Conservation (phyloP, 1,284 basidiomycete species). For the Ustilago tritici region DNA sequence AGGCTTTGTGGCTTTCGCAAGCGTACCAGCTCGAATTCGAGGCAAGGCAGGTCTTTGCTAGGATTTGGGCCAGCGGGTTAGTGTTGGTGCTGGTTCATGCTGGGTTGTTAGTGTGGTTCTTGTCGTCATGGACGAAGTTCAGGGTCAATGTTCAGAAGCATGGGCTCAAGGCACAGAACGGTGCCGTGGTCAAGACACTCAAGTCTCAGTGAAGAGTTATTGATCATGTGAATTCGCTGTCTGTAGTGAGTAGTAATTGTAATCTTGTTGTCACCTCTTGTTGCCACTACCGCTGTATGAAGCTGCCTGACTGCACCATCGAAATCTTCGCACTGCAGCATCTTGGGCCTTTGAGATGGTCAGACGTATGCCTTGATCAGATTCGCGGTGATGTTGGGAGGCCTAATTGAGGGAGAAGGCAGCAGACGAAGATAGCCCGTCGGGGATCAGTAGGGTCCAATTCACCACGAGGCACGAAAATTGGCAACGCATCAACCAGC, state of each 20-base stretch:
- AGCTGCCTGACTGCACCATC: background rate
- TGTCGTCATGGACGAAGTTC: conserved; percentile 55
- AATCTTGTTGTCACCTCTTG: background rate
- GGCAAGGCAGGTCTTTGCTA: conserved; percentile 58
- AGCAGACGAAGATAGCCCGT: background rate
- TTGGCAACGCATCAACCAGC: background rate
- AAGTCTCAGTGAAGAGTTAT: conserved; percentile 27
- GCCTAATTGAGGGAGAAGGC: background rate
- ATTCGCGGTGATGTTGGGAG: background rate
- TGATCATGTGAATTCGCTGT: background rate
- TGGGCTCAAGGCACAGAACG: conserved; percentile 15
- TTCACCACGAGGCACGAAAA: background rate
- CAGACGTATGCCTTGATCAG: background rate
- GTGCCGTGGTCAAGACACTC: conserved; percentile 21
- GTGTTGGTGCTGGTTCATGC: conserved; percentile 54
- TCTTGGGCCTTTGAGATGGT: too few relatives aligned
- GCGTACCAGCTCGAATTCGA: conserved; percentile 67
- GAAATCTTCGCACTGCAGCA: too few relatives aligned
- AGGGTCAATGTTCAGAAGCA: conserved; percentile 37
- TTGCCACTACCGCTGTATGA: background rate
- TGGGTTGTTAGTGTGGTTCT: conserved; percentile 40
- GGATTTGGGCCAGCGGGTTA: conserved; percentile 59
- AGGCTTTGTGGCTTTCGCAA: conserved; percentile 63
- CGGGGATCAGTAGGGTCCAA: background rate
- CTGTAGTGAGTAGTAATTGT: background rate